Evolutionary conservation across 2,329 filamentous ascomycete genomes (phyloP).

Genomic region (Aspergillus persii): DNA sequence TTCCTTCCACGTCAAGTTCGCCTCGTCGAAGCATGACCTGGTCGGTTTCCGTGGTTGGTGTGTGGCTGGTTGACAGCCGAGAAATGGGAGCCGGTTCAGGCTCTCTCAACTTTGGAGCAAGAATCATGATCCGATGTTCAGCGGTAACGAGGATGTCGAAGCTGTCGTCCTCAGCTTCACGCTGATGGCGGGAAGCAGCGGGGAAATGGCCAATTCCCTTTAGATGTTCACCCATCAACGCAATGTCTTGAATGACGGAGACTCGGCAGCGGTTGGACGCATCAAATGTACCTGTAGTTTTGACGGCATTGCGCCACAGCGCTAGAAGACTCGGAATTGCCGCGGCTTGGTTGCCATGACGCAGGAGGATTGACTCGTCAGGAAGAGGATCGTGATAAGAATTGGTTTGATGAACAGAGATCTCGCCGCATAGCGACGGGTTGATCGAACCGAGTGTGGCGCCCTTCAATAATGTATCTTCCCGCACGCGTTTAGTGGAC

Average conservation of each 20-base stretch:
- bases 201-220: conserved; percentile 40
- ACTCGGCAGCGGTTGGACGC: conserved; percentile 40
- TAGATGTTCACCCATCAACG: conserved; percentile 41
- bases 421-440: conserved; percentile 39
- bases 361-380: conserved; percentile 46
- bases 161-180: conserved; percentile 19
- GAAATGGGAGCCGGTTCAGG: conserved; percentile 17
- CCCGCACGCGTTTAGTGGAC: conserved; percentile 46
- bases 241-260: conserved; percentile 37
- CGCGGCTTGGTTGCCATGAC: conserved; percentile 41
- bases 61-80: conserved; percentile 14
- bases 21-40: conserved; percentile 43
- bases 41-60: conserved; percentile 31
- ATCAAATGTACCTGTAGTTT: conserved; percentile 39
- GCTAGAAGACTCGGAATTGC: conserved; percentile 44
- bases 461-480: conserved; percentile 46
- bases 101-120: conserved; percentile 31
- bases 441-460: conserved; percentile 22
- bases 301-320: conserved; percentile 44
- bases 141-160: conserved; percentile 42
- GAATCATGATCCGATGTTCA: conserved; percentile 41
- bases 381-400: conserved; percentile 33
- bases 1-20: conserved; percentile 47
- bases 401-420: conserved; percentile 41
- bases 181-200: conserved; percentile 22